phyloP scores from a whole-genome alignment of 306 rosid species.

The Biancaea sappan region DNA sequence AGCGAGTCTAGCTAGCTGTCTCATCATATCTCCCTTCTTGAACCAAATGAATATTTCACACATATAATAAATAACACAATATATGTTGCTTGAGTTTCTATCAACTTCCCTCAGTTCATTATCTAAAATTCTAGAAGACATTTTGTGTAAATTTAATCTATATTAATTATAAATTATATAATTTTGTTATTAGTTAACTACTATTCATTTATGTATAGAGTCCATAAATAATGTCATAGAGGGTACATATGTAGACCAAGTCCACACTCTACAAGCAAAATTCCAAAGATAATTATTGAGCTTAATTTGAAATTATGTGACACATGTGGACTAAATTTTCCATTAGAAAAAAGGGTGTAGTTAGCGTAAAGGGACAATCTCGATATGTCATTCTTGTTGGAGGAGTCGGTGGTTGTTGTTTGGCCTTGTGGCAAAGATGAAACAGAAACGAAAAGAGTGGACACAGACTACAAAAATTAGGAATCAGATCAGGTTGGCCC shows the following conservation, averaged over 20 bases:
- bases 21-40: not conserved
- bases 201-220: too few relatives aligned
- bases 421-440: slow-evolving; percentile 15
- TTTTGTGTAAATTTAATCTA: not conserved
- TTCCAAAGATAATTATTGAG: not conserved
- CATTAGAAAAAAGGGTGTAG: not conserved
- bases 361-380: slow-evolving; percentile 2
- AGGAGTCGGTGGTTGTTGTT: slow-evolving; percentile 32
- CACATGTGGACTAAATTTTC: slow-evolving; percentile 8
- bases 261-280: too few relatives aligned
- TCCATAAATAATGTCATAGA: too few relatives aligned
- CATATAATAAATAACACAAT: not conserved
- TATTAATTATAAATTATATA: too few relatives aligned
- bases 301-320: slow-evolving; percentile 5
- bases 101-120: slow-evolving; percentile 4
- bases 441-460: slow-evolving; percentile 13
- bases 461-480: slow-evolving; percentile 1
- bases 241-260: too few relatives aligned
- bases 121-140: not conserved
- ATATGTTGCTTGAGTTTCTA: not conserved
- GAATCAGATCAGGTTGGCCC: slow-evolving; percentile 42
- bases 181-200: too few relatives aligned
- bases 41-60: not conserved
- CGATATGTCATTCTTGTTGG: slow-evolving; percentile 11
- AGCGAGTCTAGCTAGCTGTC: not conserved